Conservation (phyloP, 176 grass and related monocot species). For the Neostapfia colusana region DNA sequence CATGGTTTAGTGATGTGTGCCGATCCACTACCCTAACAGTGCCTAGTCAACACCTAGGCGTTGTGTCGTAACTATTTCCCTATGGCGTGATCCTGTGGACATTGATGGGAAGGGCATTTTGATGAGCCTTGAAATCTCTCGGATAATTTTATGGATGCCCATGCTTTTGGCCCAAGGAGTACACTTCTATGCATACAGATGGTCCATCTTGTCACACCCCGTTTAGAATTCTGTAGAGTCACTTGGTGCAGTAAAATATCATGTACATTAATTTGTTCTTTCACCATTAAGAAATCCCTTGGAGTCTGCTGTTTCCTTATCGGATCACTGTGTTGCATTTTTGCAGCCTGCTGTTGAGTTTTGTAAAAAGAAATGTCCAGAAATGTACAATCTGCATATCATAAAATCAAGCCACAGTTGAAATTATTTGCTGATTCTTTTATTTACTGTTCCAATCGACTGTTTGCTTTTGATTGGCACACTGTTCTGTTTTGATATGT, state of each 20-base stretch:
- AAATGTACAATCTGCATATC: background rate
- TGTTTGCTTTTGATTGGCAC: constrained; percentile 2
- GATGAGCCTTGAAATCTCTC: constrained; percentile 10
- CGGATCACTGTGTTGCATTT: background rate
- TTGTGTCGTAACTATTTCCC: background rate
- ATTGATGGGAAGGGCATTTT: background rate
- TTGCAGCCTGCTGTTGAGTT: background rate
- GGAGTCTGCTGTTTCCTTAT: constrained; percentile 15
- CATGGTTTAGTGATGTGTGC: background rate
- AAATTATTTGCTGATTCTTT: constrained; percentile 9
- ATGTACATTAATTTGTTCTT: constrained; percentile 26
- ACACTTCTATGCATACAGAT: background rate
- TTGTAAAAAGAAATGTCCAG: constrained; percentile 20
- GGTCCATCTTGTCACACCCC: background rate
- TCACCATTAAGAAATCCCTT: constrained; percentile 8
- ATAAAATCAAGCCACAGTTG: background rate
- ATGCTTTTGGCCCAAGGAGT: constrained; percentile 13
- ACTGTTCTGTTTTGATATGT: background rate
- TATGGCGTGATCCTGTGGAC: background rate
- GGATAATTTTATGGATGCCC: background rate
- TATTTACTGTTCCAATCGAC: background rate
- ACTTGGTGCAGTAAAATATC: background rate
- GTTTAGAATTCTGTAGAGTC: background rate
- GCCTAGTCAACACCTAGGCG: background rate
- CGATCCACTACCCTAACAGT: background rate